phyloP scores from a whole-genome alignment of 2,329 filamentous ascomycete species.

The Ophiostoma himal-ulmi region DNA sequence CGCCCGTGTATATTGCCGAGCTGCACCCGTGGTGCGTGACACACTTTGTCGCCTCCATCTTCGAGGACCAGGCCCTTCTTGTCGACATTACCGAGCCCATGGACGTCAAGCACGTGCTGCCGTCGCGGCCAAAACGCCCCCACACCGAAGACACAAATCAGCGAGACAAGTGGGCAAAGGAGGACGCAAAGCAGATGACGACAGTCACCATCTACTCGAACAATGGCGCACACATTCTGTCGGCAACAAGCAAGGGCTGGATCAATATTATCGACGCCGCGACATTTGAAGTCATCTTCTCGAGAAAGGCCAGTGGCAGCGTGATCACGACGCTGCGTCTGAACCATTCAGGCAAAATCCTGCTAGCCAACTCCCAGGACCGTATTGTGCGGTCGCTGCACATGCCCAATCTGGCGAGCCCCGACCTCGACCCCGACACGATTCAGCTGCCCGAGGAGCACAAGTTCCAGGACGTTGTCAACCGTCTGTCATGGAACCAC shows the following conservation, averaged over 20 bases:
- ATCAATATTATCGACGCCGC: slow-evolving; percentile 88
- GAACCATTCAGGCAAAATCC: slow-evolving; percentile 74
- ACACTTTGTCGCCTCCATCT: slow-evolving; percentile 83
- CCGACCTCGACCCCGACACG: slow-evolving; percentile 72
- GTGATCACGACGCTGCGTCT: slow-evolving; percentile 84
- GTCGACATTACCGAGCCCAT: slow-evolving; percentile 69
- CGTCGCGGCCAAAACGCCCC: slow-evolving; percentile 73
- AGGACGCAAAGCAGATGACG: slow-evolving; percentile 91
- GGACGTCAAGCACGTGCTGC: slow-evolving; percentile 69
- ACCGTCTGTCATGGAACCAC: slow-evolving; percentile 92
- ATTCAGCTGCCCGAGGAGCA: slow-evolving; percentile 90
- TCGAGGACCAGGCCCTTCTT: slow-evolving; percentile 85
- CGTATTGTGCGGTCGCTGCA: slow-evolving; percentile 90
- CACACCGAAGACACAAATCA: slow-evolving; percentile 63
- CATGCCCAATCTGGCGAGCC: slow-evolving; percentile 67
- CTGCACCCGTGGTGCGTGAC: slow-evolving; percentile 81
- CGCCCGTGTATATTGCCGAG: slow-evolving; percentile 92
- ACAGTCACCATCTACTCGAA: slow-evolving; percentile 86
- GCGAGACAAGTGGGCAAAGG: slow-evolving; percentile 79
- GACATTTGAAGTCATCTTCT: slow-evolving; percentile 78
- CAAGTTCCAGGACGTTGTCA: slow-evolving; percentile 97
- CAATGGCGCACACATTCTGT: slow-evolving; percentile 79
- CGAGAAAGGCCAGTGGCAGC: slow-evolving; percentile 78
- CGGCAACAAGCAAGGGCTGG: slow-evolving; percentile 92
- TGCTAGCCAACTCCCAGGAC: slow-evolving; percentile 90